These are phyloP conservation scores for Eutypella sp. DNA, from an alignment of 2,329 filamentous ascomycete species.

Conservation along the genomic window DNA sequence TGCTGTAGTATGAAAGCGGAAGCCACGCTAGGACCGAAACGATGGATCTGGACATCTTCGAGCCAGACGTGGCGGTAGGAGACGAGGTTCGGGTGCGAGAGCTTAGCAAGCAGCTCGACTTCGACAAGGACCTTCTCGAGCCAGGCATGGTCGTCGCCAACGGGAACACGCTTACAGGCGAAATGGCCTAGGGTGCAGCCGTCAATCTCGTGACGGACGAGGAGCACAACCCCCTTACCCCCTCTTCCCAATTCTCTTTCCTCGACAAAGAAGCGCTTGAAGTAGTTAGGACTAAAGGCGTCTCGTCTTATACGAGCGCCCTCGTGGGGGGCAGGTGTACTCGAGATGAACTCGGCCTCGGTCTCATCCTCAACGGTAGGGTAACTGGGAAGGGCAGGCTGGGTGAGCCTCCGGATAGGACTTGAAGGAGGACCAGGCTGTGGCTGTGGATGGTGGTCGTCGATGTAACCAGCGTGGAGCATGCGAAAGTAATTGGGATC, in stretches of 20 bases:
- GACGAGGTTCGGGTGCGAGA: conserved; percentile 92
- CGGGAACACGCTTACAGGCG: conserved; percentile 94
- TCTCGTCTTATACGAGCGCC: conserved; percentile 73
- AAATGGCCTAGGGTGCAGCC: conserved; percentile 84
- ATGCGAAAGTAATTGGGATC: conserved; percentile 94
- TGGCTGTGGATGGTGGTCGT: conserved; percentile 39
- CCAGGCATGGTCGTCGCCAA: conserved; percentile 92
- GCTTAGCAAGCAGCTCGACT: conserved; percentile 84
- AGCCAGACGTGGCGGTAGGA: conserved; percentile 98
- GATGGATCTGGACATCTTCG: conserved; percentile 77
- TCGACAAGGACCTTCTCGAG: conserved; percentile 89
- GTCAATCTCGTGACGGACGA: conserved; percentile 92
- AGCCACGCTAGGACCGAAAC: conserved; percentile 85
- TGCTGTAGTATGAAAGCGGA: conserved; percentile 97
- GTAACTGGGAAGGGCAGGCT: conserved; percentile 34
- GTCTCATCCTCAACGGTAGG: conserved; percentile 24
- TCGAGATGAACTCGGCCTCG: conserved; percentile 48
- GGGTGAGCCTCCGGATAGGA: conserved; percentile 49
- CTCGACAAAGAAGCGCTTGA: conserved; percentile 87
- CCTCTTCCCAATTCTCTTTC: conserved; percentile 82
- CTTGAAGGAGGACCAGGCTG: conserved; percentile 41
- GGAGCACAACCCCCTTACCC: conserved; percentile 87
- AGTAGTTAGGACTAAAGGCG: conserved; percentile 90
- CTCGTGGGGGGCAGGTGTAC: conserved; percentile 45
- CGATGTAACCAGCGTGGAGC: conserved; percentile 56